Percentiles rank a stretch among this genome's conserved stretches.
phyloP scores from a whole-genome alignment of 2,329 filamentous ascomycete genomes.

The Fusarium sp. region DNA sequence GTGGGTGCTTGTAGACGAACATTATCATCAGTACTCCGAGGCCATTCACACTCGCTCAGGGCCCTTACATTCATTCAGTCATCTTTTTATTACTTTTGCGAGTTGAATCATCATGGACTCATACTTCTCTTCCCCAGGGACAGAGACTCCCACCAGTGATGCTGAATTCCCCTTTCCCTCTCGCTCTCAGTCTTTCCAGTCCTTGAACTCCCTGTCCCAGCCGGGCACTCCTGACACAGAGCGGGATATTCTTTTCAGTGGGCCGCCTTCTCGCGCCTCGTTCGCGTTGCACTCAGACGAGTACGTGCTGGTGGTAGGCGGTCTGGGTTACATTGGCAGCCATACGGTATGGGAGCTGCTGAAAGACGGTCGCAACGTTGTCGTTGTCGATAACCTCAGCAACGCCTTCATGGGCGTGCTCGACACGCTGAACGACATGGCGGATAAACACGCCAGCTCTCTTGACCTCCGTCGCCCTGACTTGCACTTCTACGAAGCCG shows the following conservation, averaged over 20 bases:
- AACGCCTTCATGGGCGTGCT: slow-evolving; percentile 52
- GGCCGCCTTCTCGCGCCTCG: slow-evolving; percentile 9
- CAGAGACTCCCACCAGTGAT: neutral
- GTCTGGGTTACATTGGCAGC: slow-evolving; percentile 62
- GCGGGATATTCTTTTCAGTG: slow-evolving; percentile 10
- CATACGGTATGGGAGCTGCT: slow-evolving; percentile 62
- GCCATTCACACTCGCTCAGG: neutral
- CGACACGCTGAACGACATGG: slow-evolving; percentile 38
- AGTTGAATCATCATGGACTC: neutral
- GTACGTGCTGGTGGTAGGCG: slow-evolving; percentile 58
- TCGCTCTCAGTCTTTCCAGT: neutral
- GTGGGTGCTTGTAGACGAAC: neutral
- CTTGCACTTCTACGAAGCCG: slow-evolving; percentile 49
- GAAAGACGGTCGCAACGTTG: slow-evolving; percentile 60
- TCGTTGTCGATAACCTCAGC: slow-evolving; percentile 55
- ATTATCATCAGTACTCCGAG: neutral
- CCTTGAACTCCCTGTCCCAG: neutral
- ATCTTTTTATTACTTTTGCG: neutral
- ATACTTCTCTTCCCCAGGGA: neutral
- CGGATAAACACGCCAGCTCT: slow-evolving; percentile 15
- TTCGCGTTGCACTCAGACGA: slow-evolving; percentile 13
- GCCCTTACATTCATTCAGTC: neutral
- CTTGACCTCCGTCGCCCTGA: slow-evolving; percentile 37
- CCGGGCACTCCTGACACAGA: slow-evolving; percentile 21
- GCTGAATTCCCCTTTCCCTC: neutral